Evolutionary conservation across 352 stramenopile genomes (phyloP).

Genomic region (Pythium oligandrum): DNA sequence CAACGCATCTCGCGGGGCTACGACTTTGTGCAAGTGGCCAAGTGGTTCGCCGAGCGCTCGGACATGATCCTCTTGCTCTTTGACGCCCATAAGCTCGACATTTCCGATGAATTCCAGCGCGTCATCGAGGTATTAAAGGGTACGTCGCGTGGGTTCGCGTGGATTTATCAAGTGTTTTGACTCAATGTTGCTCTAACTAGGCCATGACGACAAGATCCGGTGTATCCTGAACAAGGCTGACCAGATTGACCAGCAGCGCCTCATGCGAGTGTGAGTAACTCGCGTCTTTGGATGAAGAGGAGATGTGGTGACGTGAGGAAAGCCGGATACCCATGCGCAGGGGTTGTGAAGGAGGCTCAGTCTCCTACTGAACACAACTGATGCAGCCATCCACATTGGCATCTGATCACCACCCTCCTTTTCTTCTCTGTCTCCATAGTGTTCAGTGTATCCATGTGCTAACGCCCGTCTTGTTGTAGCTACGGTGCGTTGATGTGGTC

Average conservation of each 20-base stretch:
- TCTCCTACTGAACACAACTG: constrained; percentile 15
- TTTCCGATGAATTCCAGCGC: constrained; percentile 98
- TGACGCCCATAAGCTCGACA: constrained; percentile 99
- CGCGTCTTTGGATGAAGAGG: constrained; percentile 5
- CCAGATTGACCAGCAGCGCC: constrained; percentile 95
- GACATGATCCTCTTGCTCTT: constrained; percentile 99
- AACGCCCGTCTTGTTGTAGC: constrained; percentile 23
- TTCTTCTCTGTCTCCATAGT: not conserved
- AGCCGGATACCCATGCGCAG: constrained; percentile 27
- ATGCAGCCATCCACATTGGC: not conserved
- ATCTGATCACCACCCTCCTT: constrained; percentile 12
- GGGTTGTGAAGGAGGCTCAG: constrained; percentile 31
- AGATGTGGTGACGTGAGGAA: constrained; percentile 16
- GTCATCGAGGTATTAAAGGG: constrained; percentile 96
- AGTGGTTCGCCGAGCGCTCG: constrained; percentile 94
- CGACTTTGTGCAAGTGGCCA: constrained; percentile 92
- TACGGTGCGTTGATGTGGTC: constrained; percentile 98
- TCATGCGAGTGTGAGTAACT: constrained; percentile 90
- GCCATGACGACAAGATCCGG: constrained; percentile 97
- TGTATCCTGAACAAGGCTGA: constrained; percentile 99
- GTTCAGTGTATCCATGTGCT: constrained; percentile 1
- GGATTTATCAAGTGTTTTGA: no score
- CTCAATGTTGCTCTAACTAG: no score
- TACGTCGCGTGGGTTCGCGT: no score
- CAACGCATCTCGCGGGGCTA: constrained; percentile 96